Base-by-base conservation (phyloP, 805 yeast genomes). In the Ascoidea rubescens region DNA sequence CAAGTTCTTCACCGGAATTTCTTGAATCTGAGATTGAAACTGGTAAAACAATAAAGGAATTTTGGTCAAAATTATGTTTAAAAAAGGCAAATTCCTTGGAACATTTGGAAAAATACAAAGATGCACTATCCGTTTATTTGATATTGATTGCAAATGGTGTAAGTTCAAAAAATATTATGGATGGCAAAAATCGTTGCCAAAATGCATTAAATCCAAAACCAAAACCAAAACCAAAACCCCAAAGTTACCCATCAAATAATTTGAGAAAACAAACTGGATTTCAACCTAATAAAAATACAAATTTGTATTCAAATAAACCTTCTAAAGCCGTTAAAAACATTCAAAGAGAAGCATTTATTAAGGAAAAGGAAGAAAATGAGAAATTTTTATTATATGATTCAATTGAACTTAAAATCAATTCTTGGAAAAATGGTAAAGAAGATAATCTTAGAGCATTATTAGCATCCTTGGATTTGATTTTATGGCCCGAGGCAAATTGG, bases 81-180 rank as follows among this genome's bases (percentile, higher is more conserved):
- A 79, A 84, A 55, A 78, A 79, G 56, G 97, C 96, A 0, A 97
- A 93, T 61, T 82, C 91, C 1, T 71, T 81, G 46, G 99, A 93
- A 66, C 79, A 80, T 64, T 60, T 80, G 51, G 99, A 93, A 60
- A 76, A 75, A 57, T 87, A 74, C 65, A 62, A 72, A 52, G 81
- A 75, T 5, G 83, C 97, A 0, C 69, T 86, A 31, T 70, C 65
- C 0, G 62, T 77, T 5, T 91, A 88, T 71, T 75, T 74, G 53
- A 64, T 70, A 42, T 71, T 90, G 50, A 72, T 93, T 16, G 77
- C 78, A 53, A 77, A 79, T 54, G 96, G 96, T 0, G 77, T 77
- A 30, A 75, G 81, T 2, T 77, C 79, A 37, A 78, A 80, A 54
- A 70, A 76, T 33, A 71, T 79, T 0, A 67, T 91, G 75, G 96